Percentiles rank a stretch among this genome's conserved stretches.
Evolutionary conservation across 129 eudicot genomes (phyloP).

Genomic region (Apium graveolens): DNA sequence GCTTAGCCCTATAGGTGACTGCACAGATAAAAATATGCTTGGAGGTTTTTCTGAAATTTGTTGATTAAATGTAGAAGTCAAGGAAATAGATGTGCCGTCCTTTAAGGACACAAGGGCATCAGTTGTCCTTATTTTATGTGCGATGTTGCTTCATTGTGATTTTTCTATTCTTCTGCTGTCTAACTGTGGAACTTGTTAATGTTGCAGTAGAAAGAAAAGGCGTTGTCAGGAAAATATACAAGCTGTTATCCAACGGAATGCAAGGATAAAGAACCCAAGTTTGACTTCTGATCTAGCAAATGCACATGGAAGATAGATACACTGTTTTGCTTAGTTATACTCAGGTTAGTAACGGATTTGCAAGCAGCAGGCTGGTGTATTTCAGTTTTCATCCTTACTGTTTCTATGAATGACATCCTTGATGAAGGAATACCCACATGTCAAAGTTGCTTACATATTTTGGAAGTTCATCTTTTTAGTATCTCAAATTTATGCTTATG

Average conservation of each 20-base stretch:
- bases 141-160: background rate
- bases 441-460: background rate
- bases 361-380: background rate
- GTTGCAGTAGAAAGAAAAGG: constrained; percentile 66
- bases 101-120: background rate
- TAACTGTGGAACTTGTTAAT: background rate
- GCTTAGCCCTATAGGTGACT: background rate
- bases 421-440: background rate
- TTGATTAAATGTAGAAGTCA: background rate
- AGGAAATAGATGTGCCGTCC: background rate
- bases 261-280: constrained; percentile 52
- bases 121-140: background rate
- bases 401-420: background rate
- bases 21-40: background rate
- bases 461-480: background rate
- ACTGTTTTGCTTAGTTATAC: background rate
- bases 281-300: constrained; percentile 45
- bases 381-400: background rate
- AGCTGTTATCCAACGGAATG: constrained; percentile 50
- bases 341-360: constrained; percentile 4
- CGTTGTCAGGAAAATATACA: constrained; percentile 47
- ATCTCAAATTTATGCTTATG: background rate
- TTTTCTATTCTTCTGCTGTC: background rate
- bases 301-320: constrained; percentile 18
- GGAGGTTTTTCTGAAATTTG: background rate